Evolutionary conservation across 164 flowering plant genomes (phyloP).

Genomic region (Stephania cephalantha): DNA sequence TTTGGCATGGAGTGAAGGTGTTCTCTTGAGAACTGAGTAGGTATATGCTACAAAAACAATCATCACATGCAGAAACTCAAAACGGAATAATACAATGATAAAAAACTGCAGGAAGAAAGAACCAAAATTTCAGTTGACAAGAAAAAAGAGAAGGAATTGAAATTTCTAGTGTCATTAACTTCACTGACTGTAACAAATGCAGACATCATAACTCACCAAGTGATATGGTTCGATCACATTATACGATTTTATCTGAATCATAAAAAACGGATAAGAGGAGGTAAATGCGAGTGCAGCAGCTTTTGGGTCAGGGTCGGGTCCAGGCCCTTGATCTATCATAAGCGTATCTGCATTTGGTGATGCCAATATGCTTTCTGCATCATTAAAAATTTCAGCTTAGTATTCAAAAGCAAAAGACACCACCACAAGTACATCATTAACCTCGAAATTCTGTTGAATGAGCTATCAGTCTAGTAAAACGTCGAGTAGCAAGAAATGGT

Average conservation of each 20-base stretch:
- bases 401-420: neutral
- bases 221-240: neutral
- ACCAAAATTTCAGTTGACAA: neutral
- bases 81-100: neutral
- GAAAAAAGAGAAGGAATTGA: neutral
- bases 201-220: conserved; percentile 1
- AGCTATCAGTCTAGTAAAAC: neutral
- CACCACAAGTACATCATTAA: too few relatives aligned
- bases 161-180: too few relatives aligned
- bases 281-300: neutral
- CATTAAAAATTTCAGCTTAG: neutral
- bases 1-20: neutral
- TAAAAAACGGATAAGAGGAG: neutral
- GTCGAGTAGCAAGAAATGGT: neutral
- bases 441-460: neutral
- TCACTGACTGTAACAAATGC: neutral
- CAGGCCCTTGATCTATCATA: neutral
- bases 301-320: neutral
- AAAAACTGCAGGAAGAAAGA: neutral
- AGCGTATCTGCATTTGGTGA: neutral
- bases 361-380: neutral
- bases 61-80: neutral
- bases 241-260: neutral
- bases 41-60: conserved; percentile 12
- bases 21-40: conserved; percentile 6